Evolutionary conservation across 768 basidiomycete species (phyloP), one percentile per base, ranked within the genome.

Genomic region (Clitopilus passeckerianus): DNA sequence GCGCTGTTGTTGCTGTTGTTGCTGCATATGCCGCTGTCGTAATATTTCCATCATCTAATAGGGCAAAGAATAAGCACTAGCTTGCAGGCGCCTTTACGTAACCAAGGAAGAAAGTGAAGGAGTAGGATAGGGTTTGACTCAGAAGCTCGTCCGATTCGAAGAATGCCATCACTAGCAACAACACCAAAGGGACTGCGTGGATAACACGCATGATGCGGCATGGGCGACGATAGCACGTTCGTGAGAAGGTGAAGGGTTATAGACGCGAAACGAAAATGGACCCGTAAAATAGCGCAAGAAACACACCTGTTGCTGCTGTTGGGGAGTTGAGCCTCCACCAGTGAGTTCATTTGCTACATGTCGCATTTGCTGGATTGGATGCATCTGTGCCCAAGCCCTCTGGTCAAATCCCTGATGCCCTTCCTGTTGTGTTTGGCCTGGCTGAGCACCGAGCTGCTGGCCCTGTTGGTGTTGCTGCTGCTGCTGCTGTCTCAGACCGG

Each of bases 301-400:
- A 30, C 27, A 30, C 7, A 30, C 27, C 27, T 30, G 27, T 30
- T 4, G 4, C 7, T 30, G 27, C 7, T 30, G 27, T 7, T 30
- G 27, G 65, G 63, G 58, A 63, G 52, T 57, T 58, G 34, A 56
- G 57, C 56, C 57, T 80, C 81, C 71, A 76, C 84, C 81, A 83
- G 84, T 34, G 77, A 68, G 57, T 67, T 78, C 60, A 75, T 70
- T 65, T 77, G 79, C 46, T 55, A 76, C 77, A 5, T 71, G 67
- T 34, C 80, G 76, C 63, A 79, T 80, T 61, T 75, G 73, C 63
- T 77, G 76, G 60, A 73, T 65, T 56, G 77, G 76, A 68, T 80
- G 78, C 68, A 81, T 79, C 70, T 83, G 80, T 70, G 81, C 80
- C 86, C 85, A 87, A 34, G 30, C 35, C 54, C 54, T 55, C 15